Base-by-base conservation (phyloP, 2,329 filamentous ascomycete species). In the Mollisia scopiformis region DNA sequence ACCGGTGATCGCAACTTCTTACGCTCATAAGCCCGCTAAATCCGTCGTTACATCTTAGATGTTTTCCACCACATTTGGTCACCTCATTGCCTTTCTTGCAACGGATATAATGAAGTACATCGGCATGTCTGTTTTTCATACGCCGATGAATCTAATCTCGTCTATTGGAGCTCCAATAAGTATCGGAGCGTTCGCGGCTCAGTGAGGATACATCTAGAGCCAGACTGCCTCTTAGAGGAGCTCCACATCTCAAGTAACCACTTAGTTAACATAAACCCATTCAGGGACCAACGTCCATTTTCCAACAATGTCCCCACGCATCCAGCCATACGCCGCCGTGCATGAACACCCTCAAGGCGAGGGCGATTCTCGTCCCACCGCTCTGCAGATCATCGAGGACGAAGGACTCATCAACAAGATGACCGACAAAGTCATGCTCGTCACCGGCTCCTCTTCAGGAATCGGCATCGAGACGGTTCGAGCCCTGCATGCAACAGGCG, bases 391-490 rank as follows among this genome's bases (percentile, higher is more conserved):
- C 43, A 58, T 76, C 52, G 46, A 74, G 28, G 73, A 76, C 53
- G 69, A 74, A 51, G 53, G 62, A 57, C 46, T 72, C 7, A 53
- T 67, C 13, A 66, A 60, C 28, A 68, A 69, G 23, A 66, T 74
- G 10, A 30, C 46, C 5, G 75, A 71, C 52, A 78, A 77, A 64
- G 71, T 74, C 28, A 68, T 77, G 43, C 64, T 79, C 25, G 63
- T 75, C n/a, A 71, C 77, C 6, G 76, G 78, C 25, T 78, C 76
- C 49, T 75, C 73, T 16, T 76, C 76, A 6, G 76, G 76, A 50
- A 62, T 76, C 28, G 74, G 75, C 6, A 71, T 76, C 28, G 69
- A 74, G 66, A 78, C 75, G 0, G 76, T 71, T n/a, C 70, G 72
- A 7, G 77, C 76, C 1, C 64, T 80, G 0, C 62, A 69, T 13